Base-by-base conservation (phyloP, 148 eudicot species). In the Oxyria digyna region DNA sequence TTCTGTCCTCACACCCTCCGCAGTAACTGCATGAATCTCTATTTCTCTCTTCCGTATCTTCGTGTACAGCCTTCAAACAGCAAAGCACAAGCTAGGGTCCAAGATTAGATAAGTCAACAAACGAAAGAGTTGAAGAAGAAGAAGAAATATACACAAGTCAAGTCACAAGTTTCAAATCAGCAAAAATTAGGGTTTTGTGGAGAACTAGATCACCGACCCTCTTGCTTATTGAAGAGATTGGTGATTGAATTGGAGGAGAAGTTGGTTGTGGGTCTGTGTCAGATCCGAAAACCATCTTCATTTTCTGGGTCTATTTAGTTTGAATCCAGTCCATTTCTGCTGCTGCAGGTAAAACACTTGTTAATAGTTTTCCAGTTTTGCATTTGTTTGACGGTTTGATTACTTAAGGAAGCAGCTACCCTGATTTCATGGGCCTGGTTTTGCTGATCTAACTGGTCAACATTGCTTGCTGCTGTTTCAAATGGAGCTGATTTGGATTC, bases 371-470 rank as follows among this genome's bases (percentile, higher is more conserved):
- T 29, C 64, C 37, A 5, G 0, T 29, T 29, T 4, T 4, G 17
- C 8, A 3, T 59, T 29, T 27, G 6, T 3, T 35, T 35, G 38
- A 57, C 17, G 64, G n/a, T 57, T 29, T 57, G 35, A 57, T 57
- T 59, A 10, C 31, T 54, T 54, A 15, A 54, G 14, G 3, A 9
- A n/a, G 52, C 23, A 46, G 52, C 23, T 46, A 46, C 52, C 20
- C 52, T 46, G 52, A 17, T 46, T 20, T 54, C 24, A 23, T 54
- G 62, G 62, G 15, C 3, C 52, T 54, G 65, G 14, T 59, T 31
- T 59, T 59, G 65, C 65, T 59, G 65, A 59, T 59, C 65, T 59
- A 15, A 59, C 13, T 6, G 29, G 8, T 59, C 12, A 59, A 59
- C 35, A 31, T 59, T 59, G 65, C 38, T 14, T 59, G 10, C 29